Percentiles rank a stretch among this genome's conserved stretches.
Evolutionary conservation across 371 early-diverging fungal genomes (phyloP).

Genomic region (Umbelopsis sp.): DNA sequence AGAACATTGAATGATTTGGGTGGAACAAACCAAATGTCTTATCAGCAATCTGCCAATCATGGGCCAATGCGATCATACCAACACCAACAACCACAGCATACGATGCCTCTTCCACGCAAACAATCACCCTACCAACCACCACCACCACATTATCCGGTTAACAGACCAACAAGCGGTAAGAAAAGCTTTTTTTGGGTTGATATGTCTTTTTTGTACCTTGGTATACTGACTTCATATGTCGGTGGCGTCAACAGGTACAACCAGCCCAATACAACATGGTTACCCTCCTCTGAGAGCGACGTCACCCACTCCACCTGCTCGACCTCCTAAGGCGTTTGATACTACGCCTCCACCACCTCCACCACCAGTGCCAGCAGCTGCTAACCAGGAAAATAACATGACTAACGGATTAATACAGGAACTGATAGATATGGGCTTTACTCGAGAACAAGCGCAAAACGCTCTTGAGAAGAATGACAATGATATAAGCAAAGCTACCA

Average conservation of each 20-base stretch:
- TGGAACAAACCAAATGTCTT: slow-evolving; percentile 24
- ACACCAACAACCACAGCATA: slow-evolving; percentile 17
- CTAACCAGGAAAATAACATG: background rate
- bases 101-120: slow-evolving; percentile 13
- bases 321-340: slow-evolving; percentile 26
- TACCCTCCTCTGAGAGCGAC: slow-evolving; percentile 28
- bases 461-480: slow-evolving; percentile 81
- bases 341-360: slow-evolving; percentile 45
- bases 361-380: slow-evolving; percentile 29
- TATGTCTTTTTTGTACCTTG: slow-evolving; percentile 21
- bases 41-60: slow-evolving; percentile 20
- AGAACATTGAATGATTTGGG: slow-evolving; percentile 27
- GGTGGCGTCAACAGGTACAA: slow-evolving; percentile 8
- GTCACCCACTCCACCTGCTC: slow-evolving; percentile 27
- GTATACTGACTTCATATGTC: slow-evolving; percentile 22
- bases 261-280: slow-evolving; percentile 1
- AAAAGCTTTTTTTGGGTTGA: slow-evolving; percentile 19
- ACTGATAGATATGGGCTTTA: slow-evolving; percentile 80
- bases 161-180: slow-evolving; percentile 27
- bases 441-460: slow-evolving; percentile 71
- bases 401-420: slow-evolving; percentile 44
- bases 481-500: slow-evolving; percentile 78
- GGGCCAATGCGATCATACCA: slow-evolving; percentile 19
- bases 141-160: slow-evolving; percentile 25
- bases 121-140: slow-evolving; percentile 20